These are phyloP conservation scores for Austroboletus eburneus DNA, from an alignment of 768 basidiomycete species.

Conservation along the genomic window DNA sequence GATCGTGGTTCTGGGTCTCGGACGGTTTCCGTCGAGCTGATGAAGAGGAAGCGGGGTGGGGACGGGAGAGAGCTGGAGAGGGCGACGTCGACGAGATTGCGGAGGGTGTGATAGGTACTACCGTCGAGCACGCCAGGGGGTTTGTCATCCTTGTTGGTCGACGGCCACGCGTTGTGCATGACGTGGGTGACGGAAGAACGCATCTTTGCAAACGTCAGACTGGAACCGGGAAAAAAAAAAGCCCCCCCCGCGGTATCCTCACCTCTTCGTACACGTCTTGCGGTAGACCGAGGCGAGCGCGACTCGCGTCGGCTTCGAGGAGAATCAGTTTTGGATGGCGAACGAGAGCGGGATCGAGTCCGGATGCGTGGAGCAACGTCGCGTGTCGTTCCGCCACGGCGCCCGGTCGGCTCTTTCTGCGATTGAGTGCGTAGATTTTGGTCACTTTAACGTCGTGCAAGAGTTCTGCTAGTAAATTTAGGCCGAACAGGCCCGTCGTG, in stretches of 20 bases:
- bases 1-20: too few relatives aligned
- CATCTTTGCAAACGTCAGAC: too few relatives aligned
- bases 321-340: constrained; percentile 29
- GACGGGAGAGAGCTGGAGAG: constrained; percentile 25
- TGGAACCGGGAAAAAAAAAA: too few relatives aligned
- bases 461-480: constrained; percentile 24
- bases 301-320: constrained; percentile 29
- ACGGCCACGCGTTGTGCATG: constrained; percentile 32
- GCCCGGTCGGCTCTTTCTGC: constrained; percentile 11
- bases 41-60: constrained; percentile 32
- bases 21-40: constrained; percentile 24
- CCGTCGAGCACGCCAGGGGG: constrained; percentile 11
- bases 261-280: constrained; percentile 27
- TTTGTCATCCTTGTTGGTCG: not conserved
- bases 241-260: too few relatives aligned
- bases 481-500: constrained; percentile 34
- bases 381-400: constrained; percentile 25
- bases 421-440: constrained; percentile 30
- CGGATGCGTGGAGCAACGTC: constrained; percentile 25
- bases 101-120: constrained; percentile 12
- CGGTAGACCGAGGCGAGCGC: constrained; percentile 24
- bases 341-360: constrained; percentile 27
- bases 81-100: constrained; percentile 35
- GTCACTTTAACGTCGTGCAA: constrained; percentile 10
- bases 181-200: constrained; percentile 34